Evolutionary conservation across 306 rosid genomes (phyloP).

Genomic region (Argentina anserina): DNA sequence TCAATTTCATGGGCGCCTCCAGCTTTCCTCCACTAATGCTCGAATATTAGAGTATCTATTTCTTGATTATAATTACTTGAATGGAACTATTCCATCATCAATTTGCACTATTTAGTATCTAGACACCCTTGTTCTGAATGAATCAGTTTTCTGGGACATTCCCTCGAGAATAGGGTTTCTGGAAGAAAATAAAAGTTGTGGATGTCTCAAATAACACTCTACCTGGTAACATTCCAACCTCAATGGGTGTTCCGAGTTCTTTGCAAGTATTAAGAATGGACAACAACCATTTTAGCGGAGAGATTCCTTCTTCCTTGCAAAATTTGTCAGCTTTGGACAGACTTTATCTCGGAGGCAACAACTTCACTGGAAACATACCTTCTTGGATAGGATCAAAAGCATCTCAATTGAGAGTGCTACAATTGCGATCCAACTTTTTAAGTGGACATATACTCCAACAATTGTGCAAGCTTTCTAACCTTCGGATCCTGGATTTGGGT

Average conservation of each 20-base stretch:
- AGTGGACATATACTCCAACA: no score
- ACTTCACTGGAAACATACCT: not conserved
- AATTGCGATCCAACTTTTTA: not conserved
- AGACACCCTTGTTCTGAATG: rapidly evolving
- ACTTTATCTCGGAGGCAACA: not conserved
- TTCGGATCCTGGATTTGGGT: not conserved
- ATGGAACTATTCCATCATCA: not conserved
- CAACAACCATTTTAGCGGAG: not conserved
- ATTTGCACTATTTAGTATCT: not conserved
- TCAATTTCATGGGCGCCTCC: not conserved
- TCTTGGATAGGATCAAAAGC: not conserved
- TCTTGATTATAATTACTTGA: not conserved
- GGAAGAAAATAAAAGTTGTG: no score
- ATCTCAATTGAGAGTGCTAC: not conserved
- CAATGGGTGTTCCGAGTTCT: not conserved
- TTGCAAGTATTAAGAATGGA: not conserved
- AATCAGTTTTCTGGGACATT: not conserved
- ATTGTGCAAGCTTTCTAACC: not conserved
- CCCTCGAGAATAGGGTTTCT: no score
- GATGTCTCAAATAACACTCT: no score
- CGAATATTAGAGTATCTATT: not conserved
- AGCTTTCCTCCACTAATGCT: not conserved
- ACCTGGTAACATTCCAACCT: not conserved
- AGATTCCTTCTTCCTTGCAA: not conserved
- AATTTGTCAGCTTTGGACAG: not conserved